Conservation (phyloP, 2,329 filamentous ascomycete genomes). For the Fusarium sp. region DNA sequence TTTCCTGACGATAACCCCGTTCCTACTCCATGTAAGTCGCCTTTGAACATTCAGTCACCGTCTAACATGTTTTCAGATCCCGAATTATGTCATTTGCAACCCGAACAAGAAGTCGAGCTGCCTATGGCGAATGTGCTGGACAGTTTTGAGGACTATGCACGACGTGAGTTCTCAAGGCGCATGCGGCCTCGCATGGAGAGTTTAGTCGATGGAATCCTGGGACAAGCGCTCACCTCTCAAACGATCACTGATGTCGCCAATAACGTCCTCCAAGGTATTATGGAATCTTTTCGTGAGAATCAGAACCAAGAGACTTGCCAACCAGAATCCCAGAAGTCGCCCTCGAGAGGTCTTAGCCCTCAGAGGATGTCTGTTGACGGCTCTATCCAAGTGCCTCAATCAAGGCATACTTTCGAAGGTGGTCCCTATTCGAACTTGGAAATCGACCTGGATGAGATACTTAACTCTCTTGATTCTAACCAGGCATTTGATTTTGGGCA, state of each 20-base stretch:
- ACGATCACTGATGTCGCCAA: background rate
- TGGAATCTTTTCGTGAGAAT: background rate
- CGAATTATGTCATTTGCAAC: background rate
- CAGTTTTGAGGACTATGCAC: background rate
- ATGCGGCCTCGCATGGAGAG: background rate
- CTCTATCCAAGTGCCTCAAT: too few relatives aligned
- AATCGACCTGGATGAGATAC: too few relatives aligned
- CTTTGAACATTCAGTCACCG: background rate
- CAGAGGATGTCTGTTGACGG: too few relatives aligned
- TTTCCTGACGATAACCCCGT: background rate
- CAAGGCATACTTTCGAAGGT: too few relatives aligned
- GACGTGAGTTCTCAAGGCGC: background rate
- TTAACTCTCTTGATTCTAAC: too few relatives aligned
- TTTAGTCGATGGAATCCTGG: background rate
- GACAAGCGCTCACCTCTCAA: background rate
- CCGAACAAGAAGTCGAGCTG: background rate
- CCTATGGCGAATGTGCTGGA: rapidly evolving
- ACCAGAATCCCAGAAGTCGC: too few relatives aligned
- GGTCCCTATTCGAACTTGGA: too few relatives aligned
- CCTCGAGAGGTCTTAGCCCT: too few relatives aligned
- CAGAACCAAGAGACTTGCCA: too few relatives aligned
- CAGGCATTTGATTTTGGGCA: too few relatives aligned
- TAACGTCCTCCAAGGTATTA: background rate
- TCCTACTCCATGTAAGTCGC: background rate
- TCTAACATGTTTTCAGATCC: background rate